phyloP scores from a whole-genome alignment of 2,329 filamentous ascomycete species.

The Fusarium continuum region DNA sequence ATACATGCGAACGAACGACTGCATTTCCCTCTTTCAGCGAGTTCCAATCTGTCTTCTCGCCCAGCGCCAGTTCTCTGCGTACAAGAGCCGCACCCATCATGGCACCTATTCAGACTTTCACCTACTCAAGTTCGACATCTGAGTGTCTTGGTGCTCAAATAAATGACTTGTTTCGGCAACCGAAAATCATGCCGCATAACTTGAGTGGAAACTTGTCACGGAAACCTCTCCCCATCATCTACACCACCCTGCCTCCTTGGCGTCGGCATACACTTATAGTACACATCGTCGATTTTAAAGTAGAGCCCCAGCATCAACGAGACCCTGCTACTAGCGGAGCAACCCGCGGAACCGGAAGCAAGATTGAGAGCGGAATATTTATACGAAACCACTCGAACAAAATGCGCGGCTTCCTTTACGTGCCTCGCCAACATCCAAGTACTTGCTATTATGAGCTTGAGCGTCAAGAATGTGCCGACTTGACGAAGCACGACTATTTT shows the following conservation, averaged over 20 bases:
- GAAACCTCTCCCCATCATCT: neutral
- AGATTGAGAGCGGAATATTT: constrained; percentile 31
- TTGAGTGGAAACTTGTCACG: neutral
- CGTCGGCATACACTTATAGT: constrained; percentile 17
- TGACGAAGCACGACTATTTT: constrained; percentile 13
- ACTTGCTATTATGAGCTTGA: constrained; percentile 14
- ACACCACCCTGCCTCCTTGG: constrained; percentile 23
- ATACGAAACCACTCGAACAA: constrained; percentile 5
- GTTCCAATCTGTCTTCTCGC: neutral
- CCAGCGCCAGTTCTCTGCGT: neutral
- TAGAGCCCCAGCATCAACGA: neutral
- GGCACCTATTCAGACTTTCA: neutral
- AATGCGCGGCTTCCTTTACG: constrained; percentile 23
- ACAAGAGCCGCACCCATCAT: neutral
- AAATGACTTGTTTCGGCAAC: neutral
- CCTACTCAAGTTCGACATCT: neutral
- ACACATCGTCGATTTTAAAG: constrained; percentile 27
- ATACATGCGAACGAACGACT: neutral
- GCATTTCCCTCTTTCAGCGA: neutral
- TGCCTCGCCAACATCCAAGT: neutral
- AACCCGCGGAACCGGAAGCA: neutral
- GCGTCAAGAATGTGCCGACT: neutral
- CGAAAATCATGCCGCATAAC: neutral
- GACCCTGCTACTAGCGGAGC: neutral
- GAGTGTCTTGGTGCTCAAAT: neutral